Evolutionary conservation across 306 rosid genomes (phyloP), one percentile per base, ranked within the genome.

Genomic region (Lathyrus aphaca): DNA sequence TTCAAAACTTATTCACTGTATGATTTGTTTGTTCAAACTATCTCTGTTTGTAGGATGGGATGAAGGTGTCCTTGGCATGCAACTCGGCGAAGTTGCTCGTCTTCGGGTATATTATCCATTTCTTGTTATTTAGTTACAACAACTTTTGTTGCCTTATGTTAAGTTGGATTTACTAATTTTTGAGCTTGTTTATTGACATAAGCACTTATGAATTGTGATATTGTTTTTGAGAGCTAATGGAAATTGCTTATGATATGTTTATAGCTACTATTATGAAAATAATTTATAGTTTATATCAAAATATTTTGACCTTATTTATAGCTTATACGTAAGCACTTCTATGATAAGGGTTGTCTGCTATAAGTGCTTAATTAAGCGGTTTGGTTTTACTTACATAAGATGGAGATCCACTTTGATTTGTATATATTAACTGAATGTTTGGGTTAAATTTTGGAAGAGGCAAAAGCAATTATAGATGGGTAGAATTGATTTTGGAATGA

Each of bases 61-160:
- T 82, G 98, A 93, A 81, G 98, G 98, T 70, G 98, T 93, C 19
- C 35, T 90, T 3, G 88, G 82, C 61, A 93, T 93, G 97, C 97
- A 93, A 81, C 1, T 90, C 23, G 98, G 98, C 48, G 97, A 93
- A 85, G 90, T 88, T 79, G 97, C 98, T 85, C 96, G 94, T 68
- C 91, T 93, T 55, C 84, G 91, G 96, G 98, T 93, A 86, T 75
- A 75, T 55, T 67, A 67, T 14, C 8, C n/a, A 8, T 64, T 63
- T 29, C 6, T 4, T 64, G 4, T 39, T 67, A 6, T 66, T 66
- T 69, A 1, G 48, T 66, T 64, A 23, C 14, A 11, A 23, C 6
- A 4, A 55, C 5, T 6, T 25, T 6, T 25, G 17, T 23, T 54
- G 37, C 16, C 17, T 25, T 18, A 51, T 27, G n/a, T 51, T 19